Base-by-base conservation (phyloP, 1,284 basidiomycete species). In the Trichosporon coremiiforme region DNA sequence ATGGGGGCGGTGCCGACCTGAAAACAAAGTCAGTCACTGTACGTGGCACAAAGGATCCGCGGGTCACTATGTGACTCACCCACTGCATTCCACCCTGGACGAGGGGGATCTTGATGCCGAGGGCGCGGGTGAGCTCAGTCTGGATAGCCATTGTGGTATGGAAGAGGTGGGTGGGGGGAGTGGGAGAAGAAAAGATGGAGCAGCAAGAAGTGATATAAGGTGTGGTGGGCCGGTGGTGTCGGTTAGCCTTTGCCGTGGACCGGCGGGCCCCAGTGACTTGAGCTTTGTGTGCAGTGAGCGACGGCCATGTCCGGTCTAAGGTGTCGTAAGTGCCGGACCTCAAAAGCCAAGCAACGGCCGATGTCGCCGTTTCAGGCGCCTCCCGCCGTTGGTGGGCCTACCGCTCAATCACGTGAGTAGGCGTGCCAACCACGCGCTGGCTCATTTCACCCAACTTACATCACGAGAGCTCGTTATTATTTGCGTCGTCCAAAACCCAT, bases 81-180 rank as follows among this genome's bases (percentile, higher is more conserved):
- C 65, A 68, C 62, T 66, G 67, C 78, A 69, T 71, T 74, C 79
- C 80, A 55, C 79, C 79, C 73, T 91, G 91, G 2, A 91, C 88
- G 71, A 91, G 87, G 62, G 90, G 91, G 64, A 73, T 71, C 65
- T 69, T 73, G 55, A 78, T 85, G 60, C 77, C 81, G 50, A 87
- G 79, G 17, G 82, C 70, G 66, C 82, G 73, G 0, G 86, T 87
- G 70, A 87, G 79, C 66, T 80, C 69, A n/a, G 86, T 87, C 12
- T 73, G 73, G 71, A 87, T 84, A 69, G 84, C 81, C 77, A 78
- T 82, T 17, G 69, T 74, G 65, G 35, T 22, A n/a, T 2, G 25
- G 17, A 25, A 41, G 35, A 15, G 33, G 31, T 15, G 63, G 20
- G 31, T 13, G 29, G 47, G 67, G 38, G 13, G 60, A 35, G 65